Evolutionary conservation across 257 asterid species (phyloP), one percentile per base, ranked within the genome.

Genomic region (Scutellaria barbata): DNA sequence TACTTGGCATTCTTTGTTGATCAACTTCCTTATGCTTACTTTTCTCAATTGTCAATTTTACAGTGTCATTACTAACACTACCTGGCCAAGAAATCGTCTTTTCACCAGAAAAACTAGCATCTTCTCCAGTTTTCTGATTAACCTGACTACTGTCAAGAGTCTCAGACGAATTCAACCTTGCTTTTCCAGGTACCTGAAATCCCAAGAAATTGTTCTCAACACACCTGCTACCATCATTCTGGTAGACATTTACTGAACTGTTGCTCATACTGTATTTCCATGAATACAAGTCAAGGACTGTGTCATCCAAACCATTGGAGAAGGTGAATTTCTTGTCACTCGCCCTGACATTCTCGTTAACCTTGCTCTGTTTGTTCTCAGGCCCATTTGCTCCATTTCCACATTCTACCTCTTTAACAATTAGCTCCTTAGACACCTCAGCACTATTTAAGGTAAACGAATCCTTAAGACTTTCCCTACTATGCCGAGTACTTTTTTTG

Each of bases 371-470:
- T 74, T 82, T 87, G 74, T 50, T 66, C 46, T 85, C 96, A 5
- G 85, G 63, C 72, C 85, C 97, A 66, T 86, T 83, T 72, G 67
- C 77, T 74, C 80, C 91, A 2, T 80, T 69, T 40, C 91, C 95
- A 59, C 88, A 87, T 82, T 88, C 95, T 33, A 94, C 92, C 83
- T 91, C 99, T 79, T 92, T 95, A 77, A 89, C 87, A 68, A 95
- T 87, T 48, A 92, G 88, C 92, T 95, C 99, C 77, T 85, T 87
- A 3, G 87, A 86, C 8, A 73, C 75, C 59, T 87, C 95, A 11
- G 75, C 69, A 66, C 74, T 76, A 74, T 75, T 76, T 20, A 77
- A 72, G 48, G 80, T 76, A 17, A 69, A 76, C 20, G 69, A 20
- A 56, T 70, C 87, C 77, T 84, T 75, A 9, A 62, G 62, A 77